Base-by-base conservation (phyloP, 129 eudicot species). In the Sambucus nigra region DNA sequence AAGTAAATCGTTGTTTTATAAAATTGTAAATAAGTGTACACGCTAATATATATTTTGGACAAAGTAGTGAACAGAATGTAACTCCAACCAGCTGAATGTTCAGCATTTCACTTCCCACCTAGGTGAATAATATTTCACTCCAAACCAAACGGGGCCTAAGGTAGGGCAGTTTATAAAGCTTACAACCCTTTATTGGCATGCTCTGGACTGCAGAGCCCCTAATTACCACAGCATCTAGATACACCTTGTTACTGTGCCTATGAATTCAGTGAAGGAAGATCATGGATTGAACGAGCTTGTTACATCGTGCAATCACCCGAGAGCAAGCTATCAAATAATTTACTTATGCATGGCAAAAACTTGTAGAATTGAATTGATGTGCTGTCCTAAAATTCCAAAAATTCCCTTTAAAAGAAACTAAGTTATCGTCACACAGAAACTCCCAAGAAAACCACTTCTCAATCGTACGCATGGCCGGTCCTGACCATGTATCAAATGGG, bases 391-490 rank as follows among this genome's bases (percentile, higher is more conserved):
- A 91, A 58, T 82, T 69, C 98, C 94, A 86, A 63, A 79, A 85
- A 59, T 75, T 73, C 16, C 98, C 95, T 79, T 85, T 85, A 0
- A 95, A 79, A 39, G 94, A 79, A 71, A 82, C 84, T 57, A 81
- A 63, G 55, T 91, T 85, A 51, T 79, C 72, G 5, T 82, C 86
- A 45, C 98, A 76, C 57, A 91, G 57, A 57, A 81, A 85, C 75
- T 91, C 98, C 95, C 98, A 65, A 0, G 95, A 76, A 73, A 76
- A 91, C 98, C 98, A 85, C 68, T 69, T 85, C 67, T 91, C 95
- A 4, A 91, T 81, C 81, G 74, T n/a, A n/a, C n/a, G n/a, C n/a
- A n/a, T n/a, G n/a, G n/a, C n/a, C n/a, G n/a, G n/a, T n/a, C n/a
- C n/a, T n/a, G n/a, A n/a, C n/a, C n/a, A n/a, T n/a, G n/a, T n/a